phyloP scores from a whole-genome alignment of 2,329 filamentous ascomycete genomes.

The Talaromyces sp. region DNA sequence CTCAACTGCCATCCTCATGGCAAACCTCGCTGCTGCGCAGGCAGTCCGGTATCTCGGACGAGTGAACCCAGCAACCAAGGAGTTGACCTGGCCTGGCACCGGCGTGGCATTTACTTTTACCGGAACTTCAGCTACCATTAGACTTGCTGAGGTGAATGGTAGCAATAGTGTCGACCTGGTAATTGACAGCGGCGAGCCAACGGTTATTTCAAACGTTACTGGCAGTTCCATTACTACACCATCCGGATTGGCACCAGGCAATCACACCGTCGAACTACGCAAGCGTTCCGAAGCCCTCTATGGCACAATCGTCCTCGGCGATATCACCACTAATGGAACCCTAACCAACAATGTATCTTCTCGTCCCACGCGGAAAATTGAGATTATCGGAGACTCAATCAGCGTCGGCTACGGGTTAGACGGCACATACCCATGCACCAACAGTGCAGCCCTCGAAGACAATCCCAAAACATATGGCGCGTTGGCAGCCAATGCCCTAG shows the following conservation, averaged over 20 bases:
- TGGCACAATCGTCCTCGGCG: constrained; percentile 2
- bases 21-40: neutral
- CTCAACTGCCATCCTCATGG: neutral
- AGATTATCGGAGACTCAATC: constrained; percentile 9
- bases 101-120: constrained; percentile 1
- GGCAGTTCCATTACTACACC: constrained; percentile 2
- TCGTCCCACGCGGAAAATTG: neutral
- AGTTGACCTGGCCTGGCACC: constrained; percentile 9
- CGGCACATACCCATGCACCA: constrained; percentile 4
- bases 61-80: constrained; percentile 3
- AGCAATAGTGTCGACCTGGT: constrained; percentile 6
- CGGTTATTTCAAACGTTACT: constrained; percentile 2
- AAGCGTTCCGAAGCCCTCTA: constrained; percentile 7
- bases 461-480: constrained; percentile 8
- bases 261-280: constrained; percentile 4
- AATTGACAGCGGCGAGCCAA: constrained; percentile 1
- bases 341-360: neutral
- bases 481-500: neutral
- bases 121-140: constrained; percentile 1
- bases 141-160: neutral
- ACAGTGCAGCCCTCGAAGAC: constrained; percentile 8
- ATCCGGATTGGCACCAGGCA: neutral
- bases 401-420: constrained; percentile 7
- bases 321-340: constrained; percentile 3
- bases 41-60: constrained; percentile 4